These are phyloP conservation scores for Zygnema circumcarinatum DNA, from an alignment of 139 green algal genomes.

Conservation along the genomic window DNA sequence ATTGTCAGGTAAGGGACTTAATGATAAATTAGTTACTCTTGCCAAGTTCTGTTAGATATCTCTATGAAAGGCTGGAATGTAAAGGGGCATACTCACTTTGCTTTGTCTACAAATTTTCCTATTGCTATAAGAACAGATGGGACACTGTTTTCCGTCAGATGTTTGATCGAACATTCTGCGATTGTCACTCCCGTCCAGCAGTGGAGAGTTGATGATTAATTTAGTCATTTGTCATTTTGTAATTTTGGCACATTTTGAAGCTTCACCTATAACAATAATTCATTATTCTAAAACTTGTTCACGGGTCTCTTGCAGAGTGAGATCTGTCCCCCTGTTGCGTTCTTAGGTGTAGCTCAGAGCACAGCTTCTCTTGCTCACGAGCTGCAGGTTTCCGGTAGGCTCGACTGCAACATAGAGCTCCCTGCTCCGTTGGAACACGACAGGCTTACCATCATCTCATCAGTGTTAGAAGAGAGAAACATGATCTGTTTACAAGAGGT, in stretches of 20 bases:
- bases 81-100: no score
- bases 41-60: not conserved
- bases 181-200: no score
- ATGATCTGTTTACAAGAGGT: not conserved
- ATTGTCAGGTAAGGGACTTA: conserved; percentile 41
- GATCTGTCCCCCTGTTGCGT: not conserved
- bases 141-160: no score
- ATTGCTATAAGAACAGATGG: no score
- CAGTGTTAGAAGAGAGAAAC: not conserved
- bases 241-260: no score
- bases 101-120: no score
- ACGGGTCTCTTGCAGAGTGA: not conserved
- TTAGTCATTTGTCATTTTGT: no score
- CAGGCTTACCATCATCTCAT: conserved; percentile 29
- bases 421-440: conserved; percentile 21
- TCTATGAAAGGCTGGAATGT: no score
- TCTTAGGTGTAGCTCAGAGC: not conserved
- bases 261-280: no score
- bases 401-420: conserved; percentile 50
- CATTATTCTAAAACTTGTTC: no score
- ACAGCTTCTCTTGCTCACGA: not conserved
- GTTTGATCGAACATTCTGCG: no score
- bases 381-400: conserved; percentile 2
- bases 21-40: not conserved
- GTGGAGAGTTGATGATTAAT: no score